Base-by-base conservation (phyloP, 306 rosid genomes). In the Senna siamea region DNA sequence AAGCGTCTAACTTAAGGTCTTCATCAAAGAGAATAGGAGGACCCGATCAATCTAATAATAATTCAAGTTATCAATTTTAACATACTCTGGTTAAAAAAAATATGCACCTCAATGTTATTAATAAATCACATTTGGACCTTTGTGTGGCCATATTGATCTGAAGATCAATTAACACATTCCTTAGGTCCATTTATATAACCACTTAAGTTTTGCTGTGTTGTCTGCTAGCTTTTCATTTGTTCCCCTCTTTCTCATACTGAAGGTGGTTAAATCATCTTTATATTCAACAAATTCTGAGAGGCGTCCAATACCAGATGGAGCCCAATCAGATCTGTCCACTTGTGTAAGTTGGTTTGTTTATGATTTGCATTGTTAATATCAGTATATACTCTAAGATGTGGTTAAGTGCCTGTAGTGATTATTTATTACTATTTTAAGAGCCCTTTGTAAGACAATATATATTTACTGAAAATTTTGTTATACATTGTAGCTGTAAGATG, bases 341-440 rank as follows among this genome's bases (percentile, higher is more conserved):
- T 54, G 79, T 83, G 98, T 93, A 82, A 82, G 94, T 69, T 50
- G 37, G 78, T 63, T 32, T 73, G 7, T 54, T 54, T 34, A 60
- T 69, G 19, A 68, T 53, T 17, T 63, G 62, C 69, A 34, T 73
- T 19, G 53, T 47, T 79, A 30, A 48, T 76, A 73, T 72, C 53
- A 34, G 54, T 32, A 37, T 37, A 23, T 34, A 57, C 41, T 47
- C 30, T 37, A 6, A 22, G 8, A 12, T 41, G 7, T 35, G 38
- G 17, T 22, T 47, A 18, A 51, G 60, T 78, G 52, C 43, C 40
- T 70, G 52, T 32, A 26, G 23, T 69, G 1, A 54, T 63, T 54
- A 18, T 26, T 51, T 61, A 22, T 43, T 65, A 48, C 46, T n/a
- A 44, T n/a, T 59, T 10, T 5, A 22, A 60, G 10, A 48, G 22